Percentiles rank a stretch among this genome's conserved stretches.
Evolutionary conservation across 2,329 filamentous ascomycete genomes (phyloP).

Genomic region (Magnaporthiopsis rhizophila): DNA sequence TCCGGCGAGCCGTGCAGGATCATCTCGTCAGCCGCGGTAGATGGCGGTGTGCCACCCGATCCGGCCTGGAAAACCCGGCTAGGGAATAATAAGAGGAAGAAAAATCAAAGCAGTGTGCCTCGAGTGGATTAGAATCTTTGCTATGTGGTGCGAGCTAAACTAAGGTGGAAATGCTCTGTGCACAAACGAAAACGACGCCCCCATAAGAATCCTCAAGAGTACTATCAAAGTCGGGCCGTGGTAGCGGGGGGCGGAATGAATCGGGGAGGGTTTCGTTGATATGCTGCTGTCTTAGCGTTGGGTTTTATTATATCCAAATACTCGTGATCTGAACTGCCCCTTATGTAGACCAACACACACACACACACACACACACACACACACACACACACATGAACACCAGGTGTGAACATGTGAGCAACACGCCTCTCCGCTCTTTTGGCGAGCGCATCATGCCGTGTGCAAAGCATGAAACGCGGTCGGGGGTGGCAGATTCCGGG

Average conservation of each 20-base stretch:
- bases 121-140: background rate
- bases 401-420: background rate
- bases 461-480: background rate
- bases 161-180: background rate
- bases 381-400: too few relatives aligned
- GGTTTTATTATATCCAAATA: background rate
- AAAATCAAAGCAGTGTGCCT: background rate
- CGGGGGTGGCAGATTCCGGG: background rate
- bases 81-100: background rate
- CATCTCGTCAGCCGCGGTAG: background rate
- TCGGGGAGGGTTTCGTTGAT: background rate
- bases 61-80: background rate
- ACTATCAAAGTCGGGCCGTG: background rate
- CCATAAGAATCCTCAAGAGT: background rate
- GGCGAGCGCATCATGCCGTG: background rate
- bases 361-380: too few relatives aligned
- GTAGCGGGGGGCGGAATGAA: background rate
- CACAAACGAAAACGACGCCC: background rate
- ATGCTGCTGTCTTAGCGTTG: background rate
- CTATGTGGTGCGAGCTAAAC: background rate
- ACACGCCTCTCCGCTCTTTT: background rate
- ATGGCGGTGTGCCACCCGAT: background rate
- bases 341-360: background rate
- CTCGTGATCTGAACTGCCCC: background rate
- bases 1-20: too few relatives aligned